Conservation (phyloP, 495 filamentous ascomycete genomes). For the Aspergillus wentii region DNA sequence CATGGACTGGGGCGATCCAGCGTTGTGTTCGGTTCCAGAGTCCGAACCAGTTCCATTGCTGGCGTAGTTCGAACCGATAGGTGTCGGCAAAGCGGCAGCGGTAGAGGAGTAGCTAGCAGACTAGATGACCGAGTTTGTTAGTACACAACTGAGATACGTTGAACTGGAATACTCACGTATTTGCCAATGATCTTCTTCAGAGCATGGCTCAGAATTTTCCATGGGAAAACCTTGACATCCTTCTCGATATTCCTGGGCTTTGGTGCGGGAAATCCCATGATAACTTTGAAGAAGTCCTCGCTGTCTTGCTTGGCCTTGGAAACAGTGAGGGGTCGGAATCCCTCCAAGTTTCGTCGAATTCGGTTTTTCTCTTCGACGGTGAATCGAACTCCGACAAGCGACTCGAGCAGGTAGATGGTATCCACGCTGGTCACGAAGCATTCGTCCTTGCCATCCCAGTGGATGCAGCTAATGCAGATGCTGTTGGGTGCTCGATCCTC, state of each 20-base stretch:
- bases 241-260: conserved; percentile 98
- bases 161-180: conserved; percentile 65
- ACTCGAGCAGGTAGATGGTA: conserved; percentile 88
- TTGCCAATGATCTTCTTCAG: conserved; percentile 97
- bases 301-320: conserved; percentile 88
- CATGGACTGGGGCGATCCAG: conserved; percentile 40
- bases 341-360: conserved; percentile 90
- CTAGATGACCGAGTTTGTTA: conserved; percentile 15
- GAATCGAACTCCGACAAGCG: conserved; percentile 76
- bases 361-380: conserved; percentile 97
- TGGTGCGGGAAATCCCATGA: conserved; percentile 94
- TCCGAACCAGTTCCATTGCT: conserved; percentile 38
- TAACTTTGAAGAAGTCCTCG: conserved; percentile 96
- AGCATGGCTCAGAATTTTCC: conserved; percentile 76
- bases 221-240: conserved; percentile 96
- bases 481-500: conserved; percentile 66
- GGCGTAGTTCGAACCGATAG: conserved; percentile 32
- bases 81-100: conserved; percentile 35
- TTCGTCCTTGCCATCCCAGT: conserved; percentile 84
- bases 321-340: conserved; percentile 82
- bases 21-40: conserved; percentile 34
- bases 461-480: conserved; percentile 86
- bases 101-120: conserved; percentile 51
- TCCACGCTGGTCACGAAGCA: conserved; percentile 95
- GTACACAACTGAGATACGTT: not conserved